Base-by-base conservation (phyloP, 805 yeast genomes). In the Kuraishia cidri region DNA sequence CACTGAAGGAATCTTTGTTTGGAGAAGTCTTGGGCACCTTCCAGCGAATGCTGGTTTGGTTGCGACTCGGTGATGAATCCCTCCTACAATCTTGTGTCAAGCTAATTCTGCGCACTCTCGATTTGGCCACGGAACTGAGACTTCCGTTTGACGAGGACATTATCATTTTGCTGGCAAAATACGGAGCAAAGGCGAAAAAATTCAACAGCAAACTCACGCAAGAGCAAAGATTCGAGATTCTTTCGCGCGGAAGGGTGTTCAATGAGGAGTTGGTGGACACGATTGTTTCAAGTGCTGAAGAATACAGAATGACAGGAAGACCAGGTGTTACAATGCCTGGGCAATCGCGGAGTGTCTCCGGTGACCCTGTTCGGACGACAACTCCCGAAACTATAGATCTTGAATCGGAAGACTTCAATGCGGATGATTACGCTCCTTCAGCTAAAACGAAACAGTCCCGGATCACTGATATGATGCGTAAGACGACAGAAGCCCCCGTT, bases 31-130 rank as follows among this genome's bases (percentile, higher is more conserved):
- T 82, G 48, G 57, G 62, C n/a, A 73, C 92, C 0, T 72, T 88
- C 38, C 66, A 66, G 10, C 64, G 75, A 33, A 76, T 84, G 64
- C 65, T 84, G 22, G 78, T 75, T 25, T 83, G 97, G 94, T 62
- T 90, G 19, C 66, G 92, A 37, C 61, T 90, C 30, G 85, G 90
- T 37, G 97, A 88, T 53, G 62, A 72, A 5, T 81, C 86, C 2
- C 60, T 90, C 29, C 58, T 84, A 29, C 68, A 67, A 17, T 70
- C 85, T 1, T 85, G 95, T 62, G 88, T 84, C 5, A 66, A 68
- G 16, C 60, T 86, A 30, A 80, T 83, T 4, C 68, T 76, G 32
- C 67, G 70, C 27, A 75, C 85, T 0, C 62, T 86, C 29, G 82
- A 77, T 42, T 53, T 82, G 28, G 83, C 87, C 0, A 54, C 58